Evolutionary conservation across 1,139 yeast genomes (phyloP), one percentile per base, ranked within the genome.

Genomic region (Yamadazyma diospyri): DNA sequence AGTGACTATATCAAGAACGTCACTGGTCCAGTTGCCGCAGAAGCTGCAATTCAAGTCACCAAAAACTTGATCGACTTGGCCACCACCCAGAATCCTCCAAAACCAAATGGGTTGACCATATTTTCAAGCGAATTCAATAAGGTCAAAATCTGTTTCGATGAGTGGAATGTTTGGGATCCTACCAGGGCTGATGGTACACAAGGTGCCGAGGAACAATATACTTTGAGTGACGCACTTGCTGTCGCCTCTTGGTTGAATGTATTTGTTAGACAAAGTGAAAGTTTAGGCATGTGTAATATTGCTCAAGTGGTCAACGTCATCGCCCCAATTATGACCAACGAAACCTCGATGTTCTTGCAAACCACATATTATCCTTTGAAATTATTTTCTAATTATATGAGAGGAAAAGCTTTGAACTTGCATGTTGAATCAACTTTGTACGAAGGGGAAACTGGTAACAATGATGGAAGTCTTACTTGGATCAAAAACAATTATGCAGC

Each of bases 151-250:
- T 52, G 59, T 33, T 58, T 57, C 37, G 64, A 58, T 40, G 64
- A 58, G 37, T 58, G 64, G 64, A 58, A 58, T 34, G 62, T 58
- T n/a, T 57, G 63, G 63, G 63, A 58, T 38, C 57, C 61, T 4
- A 40, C 32, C 6, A 45, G 56, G 39, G 60, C 61, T 10, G 55
- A 48, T 29, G 61, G 59, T 6, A 34, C 45, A 12, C 25, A 44
- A 19, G 64, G 63, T 3, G 61, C 57, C 11, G 64, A 57, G 39
- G 59, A 57, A 36, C 42, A 46, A 30, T 57, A 58, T 33, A 50
- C 51, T 12, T 38, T 58, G 9, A 38, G 57, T 15, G 64, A 58
- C 38, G 59, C 62, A 4, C 32, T 57, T 17, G 62, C 61, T 2
- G 58, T 58, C 13, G 59, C 58, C 7, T 50, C 54, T 10, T 58